Conservation (phyloP, 2,329 filamentous ascomycete species). For the Claviceps spartinae region DNA sequence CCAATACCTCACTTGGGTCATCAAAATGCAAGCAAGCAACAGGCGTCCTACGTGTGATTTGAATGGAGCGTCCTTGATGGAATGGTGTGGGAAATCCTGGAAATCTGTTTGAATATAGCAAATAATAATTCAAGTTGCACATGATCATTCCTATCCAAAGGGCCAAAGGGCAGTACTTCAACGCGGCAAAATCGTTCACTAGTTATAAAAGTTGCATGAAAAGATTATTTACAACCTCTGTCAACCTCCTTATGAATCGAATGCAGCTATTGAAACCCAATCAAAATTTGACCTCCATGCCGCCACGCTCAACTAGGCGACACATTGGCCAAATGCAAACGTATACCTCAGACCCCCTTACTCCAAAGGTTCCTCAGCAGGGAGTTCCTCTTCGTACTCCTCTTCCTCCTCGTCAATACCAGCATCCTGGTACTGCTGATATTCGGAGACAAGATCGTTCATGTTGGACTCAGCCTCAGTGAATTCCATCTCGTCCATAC, state of each 20-base stretch:
- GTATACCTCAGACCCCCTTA: conserved; percentile 8
- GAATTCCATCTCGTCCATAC: conserved; percentile 99
- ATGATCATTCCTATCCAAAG: too few relatives aligned
- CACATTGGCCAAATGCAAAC: not conserved
- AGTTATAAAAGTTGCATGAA: not conserved
- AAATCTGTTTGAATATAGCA: too few relatives aligned
- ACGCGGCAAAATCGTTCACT: not conserved
- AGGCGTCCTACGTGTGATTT: not conserved
- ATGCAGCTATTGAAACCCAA: conserved; percentile 13
- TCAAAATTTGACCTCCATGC: conserved; percentile 13
- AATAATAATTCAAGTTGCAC: too few relatives aligned
- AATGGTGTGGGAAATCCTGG: too few relatives aligned
- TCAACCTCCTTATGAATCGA: not conserved
- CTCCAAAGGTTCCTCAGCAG: conserved; percentile 50
- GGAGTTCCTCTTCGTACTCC: conserved; percentile 80
- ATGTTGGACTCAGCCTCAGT: conserved; percentile 99
- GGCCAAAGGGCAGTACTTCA: not conserved
- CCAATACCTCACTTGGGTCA: not conserved
- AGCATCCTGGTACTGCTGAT: conserved; percentile 99
- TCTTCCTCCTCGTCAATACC: conserved; percentile 94
- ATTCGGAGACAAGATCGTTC: conserved; percentile 98
- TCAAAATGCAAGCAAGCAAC: not conserved
- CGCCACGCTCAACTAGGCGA: not conserved
- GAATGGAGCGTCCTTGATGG: too few relatives aligned
- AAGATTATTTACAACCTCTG: not conserved